A percentile compares a stretch with the other conserved stretches of the same genome.
Conservation (phyloP, 139 green algal species). For the Picochlorum sp. region DNA sequence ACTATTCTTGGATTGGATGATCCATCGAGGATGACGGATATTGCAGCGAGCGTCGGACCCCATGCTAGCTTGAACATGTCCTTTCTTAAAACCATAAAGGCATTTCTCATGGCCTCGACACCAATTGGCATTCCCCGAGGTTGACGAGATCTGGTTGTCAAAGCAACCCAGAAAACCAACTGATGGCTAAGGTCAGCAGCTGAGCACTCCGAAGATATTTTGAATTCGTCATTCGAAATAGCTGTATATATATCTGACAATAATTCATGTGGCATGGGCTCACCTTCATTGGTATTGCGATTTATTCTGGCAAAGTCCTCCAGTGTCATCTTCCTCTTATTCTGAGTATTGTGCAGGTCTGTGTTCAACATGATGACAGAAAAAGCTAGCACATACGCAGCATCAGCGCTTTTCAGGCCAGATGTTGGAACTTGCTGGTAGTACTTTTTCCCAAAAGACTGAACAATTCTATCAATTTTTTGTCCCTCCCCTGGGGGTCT, state of each 20-base stretch:
- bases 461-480: conserved; percentile 76
- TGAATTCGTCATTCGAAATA: conserved; percentile 67
- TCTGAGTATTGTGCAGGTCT: conserved; percentile 76
- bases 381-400: conserved; percentile 73
- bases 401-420: conserved; percentile 47
- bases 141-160: conserved; percentile 30
- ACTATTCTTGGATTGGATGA: conserved; percentile 33
- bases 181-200: conserved; percentile 31
- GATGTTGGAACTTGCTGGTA: conserved; percentile 15
- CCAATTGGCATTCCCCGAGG: conserved; percentile 28
- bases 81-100: conserved; percentile 41
- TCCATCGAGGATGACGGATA: conserved; percentile 84
- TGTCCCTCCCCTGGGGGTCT: conserved; percentile 71
- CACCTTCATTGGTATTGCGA: conserved; percentile 64
- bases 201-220: conserved; percentile 39
- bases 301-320: conserved; percentile 81
- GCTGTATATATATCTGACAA: conserved; percentile 52
- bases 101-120: neutral
- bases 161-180: conserved; percentile 49
- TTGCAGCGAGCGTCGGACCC: conserved; percentile 78
- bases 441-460: conserved; percentile 39
- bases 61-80: conserved; percentile 89
- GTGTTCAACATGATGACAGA: conserved; percentile 85
- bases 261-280: conserved; percentile 50
- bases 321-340: conserved; percentile 80